Conservation (phyloP, 1,284 basidiomycete species). For the Trichosporon inkin region DNA sequence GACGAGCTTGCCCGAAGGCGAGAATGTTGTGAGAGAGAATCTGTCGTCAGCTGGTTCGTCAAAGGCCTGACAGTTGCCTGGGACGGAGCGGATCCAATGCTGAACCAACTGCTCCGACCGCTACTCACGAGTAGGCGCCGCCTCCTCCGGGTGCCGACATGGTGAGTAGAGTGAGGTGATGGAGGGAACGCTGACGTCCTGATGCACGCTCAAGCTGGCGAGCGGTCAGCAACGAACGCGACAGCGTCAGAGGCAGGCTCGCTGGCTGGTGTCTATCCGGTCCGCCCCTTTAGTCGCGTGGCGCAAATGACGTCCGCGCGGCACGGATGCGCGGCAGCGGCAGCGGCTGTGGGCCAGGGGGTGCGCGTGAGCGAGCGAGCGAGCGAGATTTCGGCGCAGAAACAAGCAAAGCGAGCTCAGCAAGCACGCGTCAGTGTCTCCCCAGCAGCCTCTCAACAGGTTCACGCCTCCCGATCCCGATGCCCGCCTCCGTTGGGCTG, state of each 20-base stretch:
- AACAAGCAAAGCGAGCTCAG: not conserved
- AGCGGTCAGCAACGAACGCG: slow-evolving; percentile 9
- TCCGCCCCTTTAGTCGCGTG: not conserved
- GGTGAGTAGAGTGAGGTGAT: slow-evolving; percentile 9
- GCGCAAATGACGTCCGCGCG: not conserved
- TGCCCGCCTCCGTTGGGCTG: slow-evolving; percentile 5
- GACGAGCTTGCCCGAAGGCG: slow-evolving; percentile 94
- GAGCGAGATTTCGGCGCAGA: slow-evolving; percentile 4
- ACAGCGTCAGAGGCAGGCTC: slow-evolving; percentile 3
- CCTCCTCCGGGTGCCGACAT: slow-evolving; percentile 51
- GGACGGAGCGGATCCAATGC: not conserved
- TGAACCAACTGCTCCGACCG: not conserved
- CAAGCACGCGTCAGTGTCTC: not conserved
- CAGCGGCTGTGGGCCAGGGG: not conserved
- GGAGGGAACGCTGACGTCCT: slow-evolving; percentile 3
- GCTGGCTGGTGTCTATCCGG: not conserved
- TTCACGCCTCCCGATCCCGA: not conserved
- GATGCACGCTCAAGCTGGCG: not conserved
- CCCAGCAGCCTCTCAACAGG: slow-evolving; percentile 4
- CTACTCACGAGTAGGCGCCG: slow-evolving; percentile 50
- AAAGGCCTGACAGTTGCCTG: not conserved
- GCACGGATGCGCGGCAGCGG: not conserved
- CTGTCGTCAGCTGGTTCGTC: slow-evolving; percentile 53
- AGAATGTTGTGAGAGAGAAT: slow-evolving; percentile 98
- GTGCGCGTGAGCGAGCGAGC: no score